These are phyloP conservation scores for Fragaria iinumae DNA, from an alignment of 306 rosid species.

Conservation along the genomic window DNA sequence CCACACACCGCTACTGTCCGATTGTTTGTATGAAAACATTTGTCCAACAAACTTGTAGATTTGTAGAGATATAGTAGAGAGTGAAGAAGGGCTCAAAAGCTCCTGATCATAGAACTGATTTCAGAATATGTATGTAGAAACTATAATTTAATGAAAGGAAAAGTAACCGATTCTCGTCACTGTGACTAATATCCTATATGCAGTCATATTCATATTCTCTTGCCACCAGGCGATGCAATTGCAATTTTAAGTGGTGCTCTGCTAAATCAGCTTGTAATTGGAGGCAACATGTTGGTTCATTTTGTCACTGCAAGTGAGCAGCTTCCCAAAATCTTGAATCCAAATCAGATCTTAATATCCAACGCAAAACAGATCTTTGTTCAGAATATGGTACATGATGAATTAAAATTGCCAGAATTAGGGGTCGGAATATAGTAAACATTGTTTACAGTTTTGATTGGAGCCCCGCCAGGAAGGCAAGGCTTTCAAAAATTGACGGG, in stretches of 20 bases:
- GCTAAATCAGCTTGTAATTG: no score
- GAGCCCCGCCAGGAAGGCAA: background rate
- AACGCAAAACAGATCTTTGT: no score
- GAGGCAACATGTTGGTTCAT: no score
- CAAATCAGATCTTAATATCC: no score
- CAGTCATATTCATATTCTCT: no score
- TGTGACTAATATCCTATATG: background rate
- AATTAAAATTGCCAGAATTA: no score
- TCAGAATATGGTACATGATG: no score
- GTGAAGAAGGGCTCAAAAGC: background rate
- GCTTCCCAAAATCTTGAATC: no score
- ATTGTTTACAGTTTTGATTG: background rate
- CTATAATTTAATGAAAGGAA: background rate
- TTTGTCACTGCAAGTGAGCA: no score
- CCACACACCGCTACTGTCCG: background rate
- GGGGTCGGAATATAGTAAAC: no score
- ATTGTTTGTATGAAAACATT: background rate
- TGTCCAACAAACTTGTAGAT: background rate
- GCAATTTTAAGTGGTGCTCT: no score
- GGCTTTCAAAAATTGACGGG: conserved; percentile 87
- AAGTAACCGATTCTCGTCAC: background rate
- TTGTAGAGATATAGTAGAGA: background rate
- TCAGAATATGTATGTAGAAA: background rate
- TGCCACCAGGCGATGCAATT: no score
- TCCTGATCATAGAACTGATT: background rate